A percentile compares a stretch with the other conserved stretches of the same genome.
These are phyloP conservation scores for Pseudogymnoascus sp. DNA, from an alignment of 2,329 filamentous ascomycete genomes.

Conservation along the genomic window DNA sequence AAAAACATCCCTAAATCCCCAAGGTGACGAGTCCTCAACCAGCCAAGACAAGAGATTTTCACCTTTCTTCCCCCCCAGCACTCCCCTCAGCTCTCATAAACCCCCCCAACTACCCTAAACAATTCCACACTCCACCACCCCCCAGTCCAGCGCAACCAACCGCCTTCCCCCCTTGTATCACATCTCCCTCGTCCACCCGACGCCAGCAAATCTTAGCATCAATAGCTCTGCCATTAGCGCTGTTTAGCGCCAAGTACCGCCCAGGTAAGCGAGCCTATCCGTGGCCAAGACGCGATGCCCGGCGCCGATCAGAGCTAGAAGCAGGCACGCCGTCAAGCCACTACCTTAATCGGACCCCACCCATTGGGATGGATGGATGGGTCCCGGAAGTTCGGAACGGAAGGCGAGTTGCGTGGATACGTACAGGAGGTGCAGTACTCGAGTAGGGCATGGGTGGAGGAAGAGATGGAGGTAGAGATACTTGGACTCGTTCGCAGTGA, in stretches of 20 bases:
- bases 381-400: neutral
- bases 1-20: neutral
- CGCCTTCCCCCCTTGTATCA: neutral
- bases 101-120: too few species aligned
- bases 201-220: neutral
- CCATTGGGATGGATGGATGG: neutral
- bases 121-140: too few species aligned
- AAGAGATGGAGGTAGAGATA: too few species aligned
- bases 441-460: neutral
- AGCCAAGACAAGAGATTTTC: neutral
- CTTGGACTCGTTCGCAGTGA: neutral
- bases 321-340: neutral
- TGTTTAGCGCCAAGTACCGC: too few species aligned
- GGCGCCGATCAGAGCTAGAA: neutral
- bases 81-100: neutral
- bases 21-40: neutral
- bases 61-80: neutral
- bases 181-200: neutral
- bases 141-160: neutral
- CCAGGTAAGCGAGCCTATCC: neutral
- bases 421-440: too few species aligned
- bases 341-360: neutral
- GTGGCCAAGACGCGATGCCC: neutral
- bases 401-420: neutral
- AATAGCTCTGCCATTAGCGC: neutral